Percentiles rank a stretch among this genome's conserved stretches.
phyloP scores from a whole-genome alignment of 1,284 basidiomycete genomes.

The Vanrija pseudolonga region DNA sequence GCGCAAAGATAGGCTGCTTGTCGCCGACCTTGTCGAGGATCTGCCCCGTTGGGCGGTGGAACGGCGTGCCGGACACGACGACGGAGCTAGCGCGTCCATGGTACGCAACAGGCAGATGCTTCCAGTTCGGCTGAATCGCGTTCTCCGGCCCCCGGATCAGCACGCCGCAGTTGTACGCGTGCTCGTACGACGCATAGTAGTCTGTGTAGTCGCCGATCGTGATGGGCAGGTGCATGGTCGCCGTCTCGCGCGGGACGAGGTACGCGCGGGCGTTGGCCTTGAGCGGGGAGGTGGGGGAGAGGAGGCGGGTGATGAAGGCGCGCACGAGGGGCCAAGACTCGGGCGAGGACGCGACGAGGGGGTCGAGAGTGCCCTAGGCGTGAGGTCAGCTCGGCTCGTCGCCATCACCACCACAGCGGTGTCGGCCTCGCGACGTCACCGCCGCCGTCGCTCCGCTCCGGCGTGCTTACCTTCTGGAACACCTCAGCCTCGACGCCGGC shows the following conservation, averaged over 20 bases:
- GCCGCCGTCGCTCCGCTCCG: too few species aligned
- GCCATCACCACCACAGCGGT: too few species aligned
- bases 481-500: constrained; percentile 10
- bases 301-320: constrained; percentile 8
- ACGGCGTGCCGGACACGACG: constrained; percentile 19
- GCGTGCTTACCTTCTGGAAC: constrained; percentile 16
- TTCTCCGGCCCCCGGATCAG: constrained; percentile 22
- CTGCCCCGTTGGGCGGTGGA: constrained; percentile 24
- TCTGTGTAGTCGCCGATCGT: constrained; percentile 21
- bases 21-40: constrained; percentile 20
- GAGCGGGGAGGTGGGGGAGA: constrained; percentile 9
- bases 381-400: too few species aligned
- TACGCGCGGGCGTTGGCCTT: constrained; percentile 1
- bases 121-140: constrained; percentile 25
- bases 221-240: constrained; percentile 16
- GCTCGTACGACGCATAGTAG: constrained; percentile 21
- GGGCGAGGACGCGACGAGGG: constrained; percentile 9
- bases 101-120: constrained; percentile 25
- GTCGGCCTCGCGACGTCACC: too few species aligned
- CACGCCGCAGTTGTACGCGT: constrained; percentile 23
- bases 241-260: constrained; percentile 4
- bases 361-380: constrained; percentile 11
- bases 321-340: constrained; percentile 15
- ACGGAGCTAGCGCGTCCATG: constrained; percentile 23
- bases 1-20: constrained; percentile 19